phyloP scores from a whole-genome alignment of 192 early-diverging fungal genomes.

The Geranomyces michiganensis region DNA sequence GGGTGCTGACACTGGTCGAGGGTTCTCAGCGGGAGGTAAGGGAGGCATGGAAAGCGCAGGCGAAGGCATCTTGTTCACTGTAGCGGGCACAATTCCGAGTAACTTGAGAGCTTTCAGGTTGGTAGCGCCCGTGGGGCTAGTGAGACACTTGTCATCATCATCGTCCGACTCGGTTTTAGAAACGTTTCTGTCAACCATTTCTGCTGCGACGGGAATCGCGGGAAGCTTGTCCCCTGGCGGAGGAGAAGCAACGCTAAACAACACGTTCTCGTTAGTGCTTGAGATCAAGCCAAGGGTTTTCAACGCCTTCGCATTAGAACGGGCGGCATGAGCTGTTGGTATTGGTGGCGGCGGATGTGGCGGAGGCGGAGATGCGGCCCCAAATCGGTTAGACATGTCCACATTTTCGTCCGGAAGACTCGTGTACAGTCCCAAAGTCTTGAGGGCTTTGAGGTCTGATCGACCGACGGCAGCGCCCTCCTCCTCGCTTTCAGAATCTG shows the following conservation, averaged over 20 bases:
- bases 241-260: neutral
- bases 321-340: neutral
- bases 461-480: too few species aligned
- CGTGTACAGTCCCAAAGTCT: too few species aligned
- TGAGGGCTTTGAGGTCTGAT: too few species aligned
- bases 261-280: neutral
- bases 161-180: neutral
- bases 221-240: too few species aligned
- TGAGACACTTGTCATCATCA: neutral
- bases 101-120: constrained; percentile 11
- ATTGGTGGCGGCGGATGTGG: too few species aligned
- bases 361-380: too few species aligned
- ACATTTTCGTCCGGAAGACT: too few species aligned
- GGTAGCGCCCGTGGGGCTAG: neutral
- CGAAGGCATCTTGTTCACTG: neutral
- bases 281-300: constrained; percentile 6
- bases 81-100: neutral
- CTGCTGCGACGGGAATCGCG: neutral
- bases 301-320: constrained; percentile 12
- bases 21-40: neutral
- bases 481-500: too few species aligned
- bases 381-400: too few species aligned
- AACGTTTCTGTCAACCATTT: neutral
- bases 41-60: neutral
- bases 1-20: neutral